These are phyloP conservation scores for Coemansia brasiliensis DNA, from an alignment of 192 early-diverging fungal genomes.

Conservation along the genomic window DNA sequence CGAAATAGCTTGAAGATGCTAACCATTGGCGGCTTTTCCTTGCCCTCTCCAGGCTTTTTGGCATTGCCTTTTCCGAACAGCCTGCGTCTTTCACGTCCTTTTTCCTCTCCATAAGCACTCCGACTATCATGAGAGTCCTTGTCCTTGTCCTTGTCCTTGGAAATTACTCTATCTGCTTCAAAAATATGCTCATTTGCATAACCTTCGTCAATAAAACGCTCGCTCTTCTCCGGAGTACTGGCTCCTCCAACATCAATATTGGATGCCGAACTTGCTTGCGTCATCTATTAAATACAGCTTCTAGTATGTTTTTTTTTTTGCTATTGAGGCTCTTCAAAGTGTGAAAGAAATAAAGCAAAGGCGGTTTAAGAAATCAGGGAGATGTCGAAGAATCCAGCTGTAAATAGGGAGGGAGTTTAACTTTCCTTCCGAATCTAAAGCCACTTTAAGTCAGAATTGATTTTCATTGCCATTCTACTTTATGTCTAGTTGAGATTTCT, in stretches of 20 bases:
- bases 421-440: too few relatives aligned
- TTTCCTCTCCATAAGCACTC: background rate
- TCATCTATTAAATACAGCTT: too few relatives aligned
- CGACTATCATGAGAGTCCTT: background rate
- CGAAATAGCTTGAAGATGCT: slow-evolving; percentile 65
- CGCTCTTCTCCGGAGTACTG: background rate
- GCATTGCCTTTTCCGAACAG: slow-evolving; percentile 6
- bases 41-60: slow-evolving; percentile 8
- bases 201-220: background rate
- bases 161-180: background rate
- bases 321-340: too few relatives aligned
- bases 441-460: too few relatives aligned
- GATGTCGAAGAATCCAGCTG: too few relatives aligned
- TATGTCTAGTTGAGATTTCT: too few relatives aligned
- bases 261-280: too few relatives aligned
- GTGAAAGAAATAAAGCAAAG: too few relatives aligned
- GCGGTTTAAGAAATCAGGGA: too few relatives aligned
- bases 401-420: too few relatives aligned
- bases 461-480: too few relatives aligned
- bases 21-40: slow-evolving; percentile 55
- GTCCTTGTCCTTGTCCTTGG: background rate
- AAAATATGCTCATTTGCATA: background rate
- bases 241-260: background rate
- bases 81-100: background rate
- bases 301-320: too few relatives aligned